Evolutionary conservation across 345 rosid species (phyloP).

Genomic region (Nephelium lappaceum): DNA sequence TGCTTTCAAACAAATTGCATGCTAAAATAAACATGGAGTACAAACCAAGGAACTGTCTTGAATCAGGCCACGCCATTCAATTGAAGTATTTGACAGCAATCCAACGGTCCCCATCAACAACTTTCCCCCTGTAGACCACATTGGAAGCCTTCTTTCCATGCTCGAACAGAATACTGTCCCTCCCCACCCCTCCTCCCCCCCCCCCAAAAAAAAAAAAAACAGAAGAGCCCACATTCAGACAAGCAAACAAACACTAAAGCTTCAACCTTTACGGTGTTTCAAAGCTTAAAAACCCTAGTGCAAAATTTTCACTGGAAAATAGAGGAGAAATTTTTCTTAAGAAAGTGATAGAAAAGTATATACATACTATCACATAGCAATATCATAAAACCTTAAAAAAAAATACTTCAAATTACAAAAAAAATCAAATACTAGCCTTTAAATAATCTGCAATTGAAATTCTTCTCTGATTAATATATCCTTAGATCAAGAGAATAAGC

Average conservation of each 20-base stretch:
- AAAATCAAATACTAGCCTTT: too few relatives aligned
- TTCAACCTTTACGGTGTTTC: background rate
- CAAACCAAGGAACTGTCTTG: conserved; percentile 76
- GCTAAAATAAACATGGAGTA: too few relatives aligned
- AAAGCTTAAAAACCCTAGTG: background rate
- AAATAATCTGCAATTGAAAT: too few relatives aligned
- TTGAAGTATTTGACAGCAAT: conserved; percentile 78
- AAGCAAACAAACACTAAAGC: background rate
- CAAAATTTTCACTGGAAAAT: conserved; percentile 9
- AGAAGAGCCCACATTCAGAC: background rate
- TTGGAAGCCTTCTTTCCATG: conserved; percentile 90
- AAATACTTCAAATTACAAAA: too few relatives aligned
- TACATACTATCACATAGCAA: too few relatives aligned
- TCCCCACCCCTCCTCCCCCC: too few relatives aligned
- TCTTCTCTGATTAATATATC: too few relatives aligned
- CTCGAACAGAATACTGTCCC: conserved; percentile 83
- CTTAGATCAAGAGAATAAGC: too few relatives aligned
- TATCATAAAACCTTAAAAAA: too few relatives aligned
- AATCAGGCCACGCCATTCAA: conserved; percentile 80
- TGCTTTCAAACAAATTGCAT: too few relatives aligned
- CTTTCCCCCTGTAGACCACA: conserved; percentile 74
- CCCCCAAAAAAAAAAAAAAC: background rate
- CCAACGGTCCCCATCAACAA: conserved; percentile 53
- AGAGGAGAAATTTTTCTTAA: conserved; percentile 25
- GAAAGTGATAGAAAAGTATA: conserved; percentile 28